A percentile compares a stretch with the other conserved stretches of the same genome.
Evolutionary conservation across 495 filamentous ascomycete genomes (phyloP).

Genomic region (Aspergillus wentii): DNA sequence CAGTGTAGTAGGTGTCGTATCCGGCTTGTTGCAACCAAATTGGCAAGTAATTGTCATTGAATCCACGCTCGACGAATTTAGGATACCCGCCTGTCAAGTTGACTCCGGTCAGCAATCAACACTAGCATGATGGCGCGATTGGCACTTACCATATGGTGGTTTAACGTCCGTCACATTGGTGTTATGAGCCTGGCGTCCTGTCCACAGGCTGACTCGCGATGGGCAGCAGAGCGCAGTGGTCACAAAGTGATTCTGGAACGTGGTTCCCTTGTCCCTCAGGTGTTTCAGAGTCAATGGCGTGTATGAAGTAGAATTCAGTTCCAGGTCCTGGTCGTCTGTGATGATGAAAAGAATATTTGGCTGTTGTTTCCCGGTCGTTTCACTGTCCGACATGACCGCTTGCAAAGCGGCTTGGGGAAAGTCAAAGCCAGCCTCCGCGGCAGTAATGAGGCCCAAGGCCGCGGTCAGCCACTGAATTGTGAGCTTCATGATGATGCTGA

Average conservation of each 20-base stretch:
- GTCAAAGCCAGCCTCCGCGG: too few relatives aligned
- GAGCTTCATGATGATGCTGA: too few relatives aligned
- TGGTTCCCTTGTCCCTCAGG: slow-evolving; percentile 43
- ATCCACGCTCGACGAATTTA: slow-evolving; percentile 55
- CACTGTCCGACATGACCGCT: too few relatives aligned
- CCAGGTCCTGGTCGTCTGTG: slow-evolving; percentile 55
- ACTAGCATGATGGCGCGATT: neutral
- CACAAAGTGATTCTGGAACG: slow-evolving; percentile 48
- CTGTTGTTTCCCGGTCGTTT: neutral
- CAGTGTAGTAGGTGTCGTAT: slow-evolving; percentile 62
- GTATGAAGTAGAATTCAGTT: slow-evolving; percentile 51
- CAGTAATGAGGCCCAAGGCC: too few relatives aligned
- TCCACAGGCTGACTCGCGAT: slow-evolving; percentile 51
- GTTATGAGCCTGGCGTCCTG: slow-evolving; percentile 60
- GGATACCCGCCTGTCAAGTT: slow-evolving; percentile 53
- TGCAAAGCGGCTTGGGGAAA: too few relatives aligned
- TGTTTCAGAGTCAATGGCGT: slow-evolving; percentile 45
- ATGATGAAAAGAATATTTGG: slow-evolving; percentile 57
- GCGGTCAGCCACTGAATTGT: too few relatives aligned
- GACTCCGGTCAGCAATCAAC: neutral
- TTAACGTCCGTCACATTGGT: slow-evolving; percentile 64
- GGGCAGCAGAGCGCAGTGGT: slow-evolving; percentile 58
- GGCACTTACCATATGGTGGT: slow-evolving; percentile 50
- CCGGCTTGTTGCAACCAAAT: slow-evolving; percentile 60
- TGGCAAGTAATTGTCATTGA: slow-evolving; percentile 57